Base-by-base conservation (phyloP, 441 rosid species). In the Erysimum pusillum region DNA sequence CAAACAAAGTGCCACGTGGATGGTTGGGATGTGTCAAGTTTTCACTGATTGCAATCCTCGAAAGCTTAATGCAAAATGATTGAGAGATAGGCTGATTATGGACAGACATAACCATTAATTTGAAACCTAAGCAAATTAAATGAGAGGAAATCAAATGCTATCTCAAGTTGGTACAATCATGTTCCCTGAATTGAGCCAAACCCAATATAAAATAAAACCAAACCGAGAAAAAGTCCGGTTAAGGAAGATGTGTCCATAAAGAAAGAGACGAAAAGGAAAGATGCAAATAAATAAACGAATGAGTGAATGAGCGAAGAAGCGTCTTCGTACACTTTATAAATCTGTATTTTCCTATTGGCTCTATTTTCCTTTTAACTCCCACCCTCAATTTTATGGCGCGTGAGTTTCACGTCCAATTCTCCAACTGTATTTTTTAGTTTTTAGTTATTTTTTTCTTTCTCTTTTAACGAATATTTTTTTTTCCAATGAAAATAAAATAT, bases 291-390 rank as follows among this genome's bases (percentile, higher is more conserved):
- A 61, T 17, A n/a, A 15, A 45, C 53, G 66, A 74, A 65, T 57
- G 78, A 74, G 39, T 36, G 12, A 10, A 39, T 34, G 36, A 34
- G n/a, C 44, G 31, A 65, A 65, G 66, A 56, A 74, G 59, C 39
- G 64, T 42, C 63, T 63, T 63, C 71, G 38, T 64, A 56, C 69
- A 15, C 32, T 62, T 62, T 72, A 10, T 28, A 52, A 63, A 45
- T 57, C 42, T 67, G 17, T 75, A 67, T 74, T 74, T 74, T 74
- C 52, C 22, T 66, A 34, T 64, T 64, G 71, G 41, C 64, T 45
- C 12, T 46, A 12, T 57, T 28, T 36, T 12, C 25, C n/a, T 35
- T 41, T 65, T 46, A 13, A 28, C 25, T 4, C 38, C 10, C 62
- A 75, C 68, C 7, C 62, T 54, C 57, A 6, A 6, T 7, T 54